Evolutionary conservation across 129 eudicot species (phyloP).

Genomic region (Heracleum sosnowskyi): DNA sequence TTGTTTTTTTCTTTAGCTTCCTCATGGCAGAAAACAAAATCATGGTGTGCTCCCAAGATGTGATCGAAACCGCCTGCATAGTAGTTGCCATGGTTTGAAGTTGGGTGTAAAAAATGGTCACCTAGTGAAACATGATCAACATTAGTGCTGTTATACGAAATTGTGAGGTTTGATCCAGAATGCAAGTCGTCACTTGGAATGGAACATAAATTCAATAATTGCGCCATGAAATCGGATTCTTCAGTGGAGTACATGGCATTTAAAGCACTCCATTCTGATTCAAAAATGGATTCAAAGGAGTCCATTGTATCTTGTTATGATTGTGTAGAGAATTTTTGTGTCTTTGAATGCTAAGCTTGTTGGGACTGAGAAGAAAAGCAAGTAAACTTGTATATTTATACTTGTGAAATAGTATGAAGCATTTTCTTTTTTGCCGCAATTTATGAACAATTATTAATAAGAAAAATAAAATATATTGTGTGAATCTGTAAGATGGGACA

Average conservation of each 20-base stretch:
- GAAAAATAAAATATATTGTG: no score
- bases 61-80: neutral
- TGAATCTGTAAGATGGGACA: no score
- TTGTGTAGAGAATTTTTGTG: neutral
- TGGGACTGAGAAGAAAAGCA: no score
- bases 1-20: neutral
- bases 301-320: neutral
- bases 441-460: no score
- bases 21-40: neutral
- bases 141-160: neutral
- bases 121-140: neutral
- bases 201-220: no score
- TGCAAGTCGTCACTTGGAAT: slow-evolving; percentile 2
- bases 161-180: neutral
- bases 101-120: neutral
- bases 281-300: neutral
- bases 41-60: neutral
- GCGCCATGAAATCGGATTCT: no score
- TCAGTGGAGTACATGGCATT: neutral
- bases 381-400: no score
- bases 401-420: no score
- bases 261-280: neutral
- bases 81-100: neutral
- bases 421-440: no score
- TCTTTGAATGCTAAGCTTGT: neutral